Base-by-base conservation (phyloP, 306 rosid species). In the Inga leiocalycina region DNA sequence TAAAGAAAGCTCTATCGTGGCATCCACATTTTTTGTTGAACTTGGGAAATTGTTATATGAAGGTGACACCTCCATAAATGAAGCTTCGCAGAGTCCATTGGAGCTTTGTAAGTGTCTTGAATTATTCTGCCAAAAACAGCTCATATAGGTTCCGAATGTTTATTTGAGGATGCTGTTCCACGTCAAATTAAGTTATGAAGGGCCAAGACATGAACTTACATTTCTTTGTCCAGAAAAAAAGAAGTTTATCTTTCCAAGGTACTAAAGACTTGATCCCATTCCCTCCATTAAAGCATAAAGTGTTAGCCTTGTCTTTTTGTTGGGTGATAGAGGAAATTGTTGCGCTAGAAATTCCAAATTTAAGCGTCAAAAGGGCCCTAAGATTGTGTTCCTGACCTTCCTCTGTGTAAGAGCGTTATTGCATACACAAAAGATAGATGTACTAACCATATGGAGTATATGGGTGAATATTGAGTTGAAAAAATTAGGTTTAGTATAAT, bases 71-170 rank as follows among this genome's bases (percentile, higher is more conserved):
- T 78, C 85, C 75, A 75, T 76, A 22, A 48, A 68, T 80, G 88
- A 78, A 78, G 81, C 79, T 73, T 88, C 80, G 32, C 37, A 73
- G 85, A 80, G 67, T 85, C 83, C 88, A 62, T 74, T 70, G 79
- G 79, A 74, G 46, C 83, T 87, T 74, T 77, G 86, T 64, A 45
- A 54, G 76, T 86, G 85, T 59, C 88, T 91, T 15, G 79, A 87
- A 83, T 59, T 87, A 46, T 93, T 95, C 92, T 87, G 85, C 74
- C 74, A 88, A 27, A 84, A 86, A 84, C 86, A 86, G 84, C 80
- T 93, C 51, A 93, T 57, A 76, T 93, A 66, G 90, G 90, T 77
- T 35, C 88, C 82, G 98, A 95, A 84, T 87, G 89, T 81, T 52
- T 76, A 70, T 88, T 84, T 71, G 92, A 88, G 88, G 85, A 89